Conservation (phyloP, 768 basidiomycete species). For the Leccinum barrowsii region DNA sequence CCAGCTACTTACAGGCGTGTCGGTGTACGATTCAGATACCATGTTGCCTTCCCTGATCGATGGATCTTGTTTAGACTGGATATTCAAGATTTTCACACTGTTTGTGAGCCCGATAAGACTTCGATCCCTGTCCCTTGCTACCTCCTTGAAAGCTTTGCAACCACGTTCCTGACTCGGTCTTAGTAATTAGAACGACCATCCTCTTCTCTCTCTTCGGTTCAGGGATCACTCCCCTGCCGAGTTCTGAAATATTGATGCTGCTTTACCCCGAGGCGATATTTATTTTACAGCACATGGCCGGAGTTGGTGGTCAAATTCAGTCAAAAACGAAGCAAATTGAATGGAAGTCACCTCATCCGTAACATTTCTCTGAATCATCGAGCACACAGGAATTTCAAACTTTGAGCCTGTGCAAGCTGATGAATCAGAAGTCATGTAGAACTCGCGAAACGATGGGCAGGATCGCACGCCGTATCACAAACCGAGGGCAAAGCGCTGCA, state of each 20-base stretch:
- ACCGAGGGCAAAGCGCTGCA: too few relatives aligned
- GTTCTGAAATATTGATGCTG: too few relatives aligned
- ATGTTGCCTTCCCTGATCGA: background rate
- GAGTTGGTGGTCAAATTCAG: background rate
- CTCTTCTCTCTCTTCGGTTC: too few relatives aligned
- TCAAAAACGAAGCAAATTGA: background rate
- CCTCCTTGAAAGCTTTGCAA: too few relatives aligned
- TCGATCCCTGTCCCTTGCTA: background rate
- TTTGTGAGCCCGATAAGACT: background rate
- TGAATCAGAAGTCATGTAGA: background rate
- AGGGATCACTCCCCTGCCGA: too few relatives aligned
- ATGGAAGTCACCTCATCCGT: too few relatives aligned
- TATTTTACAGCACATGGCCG: background rate
- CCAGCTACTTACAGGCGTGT: background rate
- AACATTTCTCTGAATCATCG: too few relatives aligned
- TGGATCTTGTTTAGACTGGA: background rate
- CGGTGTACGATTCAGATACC: background rate
- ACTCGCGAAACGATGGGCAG: background rate
- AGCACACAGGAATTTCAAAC: too few relatives aligned
- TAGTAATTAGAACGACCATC: too few relatives aligned
- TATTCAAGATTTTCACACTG: background rate
- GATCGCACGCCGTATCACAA: background rate
- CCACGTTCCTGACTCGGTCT: background rate
- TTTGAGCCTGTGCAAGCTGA: too few relatives aligned
- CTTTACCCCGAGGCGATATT: background rate